phyloP scores from a whole-genome alignment of 805 yeast species.

The Candida coleopterorum region DNA sequence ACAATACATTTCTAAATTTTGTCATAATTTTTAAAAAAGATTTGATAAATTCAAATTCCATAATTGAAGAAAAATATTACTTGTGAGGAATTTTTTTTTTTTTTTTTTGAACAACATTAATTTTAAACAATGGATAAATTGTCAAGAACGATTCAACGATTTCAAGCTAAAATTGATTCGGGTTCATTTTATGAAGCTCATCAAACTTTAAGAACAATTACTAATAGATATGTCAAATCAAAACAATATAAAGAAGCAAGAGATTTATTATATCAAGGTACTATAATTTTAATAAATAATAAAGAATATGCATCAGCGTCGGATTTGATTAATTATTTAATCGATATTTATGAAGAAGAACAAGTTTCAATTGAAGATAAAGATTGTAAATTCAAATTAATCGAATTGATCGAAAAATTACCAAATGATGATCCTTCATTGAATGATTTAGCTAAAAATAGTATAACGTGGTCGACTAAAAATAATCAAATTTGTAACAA shows the following conservation, averaged over 20 bases:
- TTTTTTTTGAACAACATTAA: no score
- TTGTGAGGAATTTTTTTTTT: neutral
- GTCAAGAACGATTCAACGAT: slow-evolving; percentile 57
- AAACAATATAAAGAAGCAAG: slow-evolving; percentile 67
- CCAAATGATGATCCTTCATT: slow-evolving; percentile 45
- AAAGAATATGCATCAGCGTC: slow-evolving; percentile 76
- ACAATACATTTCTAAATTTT: neutral
- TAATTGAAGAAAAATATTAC: slow-evolving; percentile 1
- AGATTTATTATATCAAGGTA: slow-evolving; percentile 67
- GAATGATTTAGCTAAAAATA: slow-evolving; percentile 60
- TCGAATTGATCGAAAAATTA: slow-evolving; percentile 43
- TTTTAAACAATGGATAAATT: slow-evolving; percentile 37
- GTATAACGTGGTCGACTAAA: slow-evolving; percentile 61
- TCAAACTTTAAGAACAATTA: slow-evolving; percentile 87
- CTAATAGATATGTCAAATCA: slow-evolving; percentile 72
- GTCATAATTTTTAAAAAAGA: neutral
- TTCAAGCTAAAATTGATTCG: slow-evolving; percentile 61
- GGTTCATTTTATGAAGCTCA: slow-evolving; percentile 93
- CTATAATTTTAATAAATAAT: slow-evolving; percentile 61
- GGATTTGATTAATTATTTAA: slow-evolving; percentile 66
- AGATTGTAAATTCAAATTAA: slow-evolving; percentile 41
- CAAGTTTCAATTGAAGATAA: slow-evolving; percentile 32
- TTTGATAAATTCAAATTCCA: neutral
- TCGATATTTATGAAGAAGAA: slow-evolving; percentile 62
- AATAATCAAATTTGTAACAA: slow-evolving; percentile 34